Percentiles rank a stretch among this genome's conserved stretches.
Conservation (phyloP, 805 yeast species). For the Ogataea pini region DNA sequence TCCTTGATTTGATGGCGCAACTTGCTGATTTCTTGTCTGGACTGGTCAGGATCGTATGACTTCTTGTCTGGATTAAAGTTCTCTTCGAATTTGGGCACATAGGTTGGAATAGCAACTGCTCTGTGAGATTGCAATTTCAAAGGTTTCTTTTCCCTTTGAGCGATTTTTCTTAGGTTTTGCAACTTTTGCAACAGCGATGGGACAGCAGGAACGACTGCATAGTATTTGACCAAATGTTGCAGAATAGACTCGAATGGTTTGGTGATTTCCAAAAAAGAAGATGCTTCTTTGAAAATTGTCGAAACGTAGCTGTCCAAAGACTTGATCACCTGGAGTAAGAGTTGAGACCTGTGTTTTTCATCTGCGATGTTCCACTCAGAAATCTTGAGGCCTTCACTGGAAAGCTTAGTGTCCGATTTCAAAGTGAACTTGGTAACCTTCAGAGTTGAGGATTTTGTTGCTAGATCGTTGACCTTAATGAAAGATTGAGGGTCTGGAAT, state of each 20-base stretch:
- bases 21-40: slow-evolving; percentile 80
- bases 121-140: slow-evolving; percentile 79
- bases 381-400: slow-evolving; percentile 14
- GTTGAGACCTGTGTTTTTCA: slow-evolving; percentile 25
- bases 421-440: slow-evolving; percentile 25
- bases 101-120: slow-evolving; percentile 80
- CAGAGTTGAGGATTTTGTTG: slow-evolving; percentile 19
- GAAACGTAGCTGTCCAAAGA: slow-evolving; percentile 36
- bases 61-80: slow-evolving; percentile 95
- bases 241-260: slow-evolving; percentile 48
- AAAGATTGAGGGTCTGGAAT: slow-evolving; percentile 39
- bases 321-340: slow-evolving; percentile 38
- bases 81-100: slow-evolving; percentile 91
- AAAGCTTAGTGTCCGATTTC: slow-evolving; percentile 15
- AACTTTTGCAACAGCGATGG: slow-evolving; percentile 44
- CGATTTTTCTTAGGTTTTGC: slow-evolving; percentile 49
- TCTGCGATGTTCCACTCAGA: slow-evolving; percentile 15
- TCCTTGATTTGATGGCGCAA: slow-evolving; percentile 84
- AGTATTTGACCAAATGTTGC: slow-evolving; percentile 38
- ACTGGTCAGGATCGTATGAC: slow-evolving; percentile 81
- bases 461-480: slow-evolving; percentile 18
- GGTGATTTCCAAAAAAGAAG: slow-evolving; percentile 61
- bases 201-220: slow-evolving; percentile 38
- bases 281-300: slow-evolving; percentile 59
- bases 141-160: slow-evolving; percentile 58